Base-by-base conservation (phyloP, 345 rosid genomes). In the Physaria fendleri region DNA sequence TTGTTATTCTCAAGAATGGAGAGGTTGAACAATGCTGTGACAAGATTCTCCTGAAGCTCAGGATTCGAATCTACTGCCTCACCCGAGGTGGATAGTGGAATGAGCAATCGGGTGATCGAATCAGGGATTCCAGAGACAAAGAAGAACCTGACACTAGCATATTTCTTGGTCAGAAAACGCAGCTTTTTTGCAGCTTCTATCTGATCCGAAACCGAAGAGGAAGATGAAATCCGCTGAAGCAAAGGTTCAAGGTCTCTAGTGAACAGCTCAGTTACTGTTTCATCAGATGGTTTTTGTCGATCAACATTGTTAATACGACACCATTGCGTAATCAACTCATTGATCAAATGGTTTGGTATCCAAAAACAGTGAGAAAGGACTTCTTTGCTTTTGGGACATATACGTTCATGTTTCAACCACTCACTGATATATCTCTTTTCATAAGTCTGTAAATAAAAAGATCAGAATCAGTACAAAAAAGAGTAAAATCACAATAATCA, bases 171-270 rank as follows among this genome's bases (percentile, higher is more conserved):
- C 60, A 76, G 68, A 15, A 15, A 13, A 5, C 79, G 77, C 12
- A 85, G 74, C 76, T 79, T 77, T 46, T 69, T 68, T 0, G 83
- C 81, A 29, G 89, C 87, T 52, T 62, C 70, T 25, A 56, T 73
- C 68, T 71, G 76, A 28, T 78, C 82, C n/a, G 69, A 13, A 65
- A 66, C 71, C 0, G 74, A 61, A 12, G 82, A 52, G 2, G 66
- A 13, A 41, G 78, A 67, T 3, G 79, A 79, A 62, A 85, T 43
- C 58, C 78, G 71, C 6, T 79, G 64, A 20, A 85, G 74, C 49
- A 85, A 54, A 8, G 77, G 69, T 10, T 66, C 66, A 3, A 81
- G 58, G 20, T 47, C 42, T 56, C 37, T 27, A 59, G 64, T 52
- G 29, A 68, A 50, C 0, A 69, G 54, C 25, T 70, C 74, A 11